phyloP scores from a whole-genome alignment of 306 rosid genomes.

The Sophora flavescens region DNA sequence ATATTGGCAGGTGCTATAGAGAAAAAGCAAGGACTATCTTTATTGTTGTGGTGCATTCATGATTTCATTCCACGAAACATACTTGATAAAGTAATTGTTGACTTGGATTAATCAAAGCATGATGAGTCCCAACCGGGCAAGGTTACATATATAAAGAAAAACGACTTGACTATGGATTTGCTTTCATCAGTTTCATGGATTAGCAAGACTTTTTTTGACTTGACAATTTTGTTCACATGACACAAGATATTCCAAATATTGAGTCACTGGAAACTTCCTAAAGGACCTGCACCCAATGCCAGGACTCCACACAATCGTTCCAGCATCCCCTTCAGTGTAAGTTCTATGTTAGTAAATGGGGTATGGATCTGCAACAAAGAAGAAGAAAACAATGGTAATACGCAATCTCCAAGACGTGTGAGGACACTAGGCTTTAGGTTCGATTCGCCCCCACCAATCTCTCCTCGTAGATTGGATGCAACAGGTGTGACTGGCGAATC shows the following conservation, averaged over 20 bases:
- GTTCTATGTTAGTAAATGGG: too few species aligned
- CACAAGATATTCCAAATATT: conserved; percentile 5
- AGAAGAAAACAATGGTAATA: too few species aligned
- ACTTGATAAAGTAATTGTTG: conserved; percentile 15
- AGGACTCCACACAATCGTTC: not conserved
- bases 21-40: conserved; percentile 33
- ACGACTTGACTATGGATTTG: not conserved
- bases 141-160: not conserved
- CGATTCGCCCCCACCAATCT: too few species aligned
- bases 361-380: too few species aligned
- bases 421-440: too few species aligned
- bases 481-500: too few species aligned
- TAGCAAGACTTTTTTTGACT: not conserved
- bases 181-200: too few species aligned
- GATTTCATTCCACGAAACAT: not conserved
- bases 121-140: not conserved
- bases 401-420: too few species aligned
- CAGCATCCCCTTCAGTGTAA: not conserved
- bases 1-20: not conserved
- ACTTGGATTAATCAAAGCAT: not conserved
- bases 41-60: conserved; percentile 29
- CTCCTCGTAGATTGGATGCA: too few species aligned
- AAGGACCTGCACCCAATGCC: conserved; percentile 7
- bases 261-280: not conserved
- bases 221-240: conserved; percentile 3